Base-by-base conservation (phyloP, 495 filamentous ascomycete genomes). In the Tetracladium setigerum region DNA sequence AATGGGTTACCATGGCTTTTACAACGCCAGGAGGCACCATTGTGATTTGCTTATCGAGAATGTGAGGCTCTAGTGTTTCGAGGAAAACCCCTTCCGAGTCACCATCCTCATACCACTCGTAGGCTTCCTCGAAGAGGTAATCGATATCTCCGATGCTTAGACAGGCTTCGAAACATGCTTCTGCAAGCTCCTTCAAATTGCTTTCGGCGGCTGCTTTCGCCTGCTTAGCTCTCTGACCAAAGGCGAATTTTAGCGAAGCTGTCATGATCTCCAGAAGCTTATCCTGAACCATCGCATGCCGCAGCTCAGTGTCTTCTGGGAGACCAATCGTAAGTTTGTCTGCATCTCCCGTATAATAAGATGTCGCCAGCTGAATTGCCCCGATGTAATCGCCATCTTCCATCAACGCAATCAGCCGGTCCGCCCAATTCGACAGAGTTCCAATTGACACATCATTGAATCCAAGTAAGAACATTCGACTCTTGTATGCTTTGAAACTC, bases 371-470 rank as follows among this genome's bases (percentile, higher is more conserved):
- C 49, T 78, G 73, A 43, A 98, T 95, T 6, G 94, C 91, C 6
- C 81, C 82, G 54, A 98, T 87, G 54, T 89, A 94, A 59, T 95
- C 87, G 22, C 92, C 92, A 37, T 87, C 82, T 60, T 97, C 89
- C 88, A 98, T 95, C 47, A 96, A 70, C 1, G 91, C 90, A 44
- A 95, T 78, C n/a, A 98, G 70, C 50, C 92, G 76, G 66, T 98
- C 92, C n/a, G 92, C 92, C 92, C 92, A 98, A 56, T 97, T 97
- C 11, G 94, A 96, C 38, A 98, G 66, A 30, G 81, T 84, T 16
- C 92, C 92, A 39, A 97, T 81, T 2, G 87, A 84, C 8, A 95
- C 66, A 57, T 97, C 92, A 60, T 86, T 88, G 68, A 86, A 87
- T 34, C 91, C 91, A 16, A 98, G 71, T 11, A 97, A 69, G 59